These are phyloP conservation scores for Chytriomyces sp. DNA, from an alignment of 192 early-diverging fungal species.

Conservation along the genomic window DNA sequence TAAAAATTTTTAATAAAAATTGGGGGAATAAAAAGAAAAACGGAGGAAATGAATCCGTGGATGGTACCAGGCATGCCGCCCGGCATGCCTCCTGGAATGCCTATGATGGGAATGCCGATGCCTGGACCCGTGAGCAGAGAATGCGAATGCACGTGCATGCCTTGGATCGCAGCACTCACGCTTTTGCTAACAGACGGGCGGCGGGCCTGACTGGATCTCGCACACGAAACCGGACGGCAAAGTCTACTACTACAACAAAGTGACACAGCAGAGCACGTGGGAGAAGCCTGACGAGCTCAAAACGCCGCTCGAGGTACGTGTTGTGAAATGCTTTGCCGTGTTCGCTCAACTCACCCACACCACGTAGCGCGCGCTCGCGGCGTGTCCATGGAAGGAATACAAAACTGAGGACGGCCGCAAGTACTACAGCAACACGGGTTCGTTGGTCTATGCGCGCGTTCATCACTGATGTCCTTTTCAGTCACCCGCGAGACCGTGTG, in stretches of 20 bases:
- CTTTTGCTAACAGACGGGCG: too few relatives aligned
- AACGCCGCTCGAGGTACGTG: slow-evolving; percentile 71
- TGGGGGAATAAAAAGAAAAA: too few relatives aligned
- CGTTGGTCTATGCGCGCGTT: not conserved
- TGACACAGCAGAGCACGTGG: slow-evolving; percentile 82
- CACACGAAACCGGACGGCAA: slow-evolving; percentile 80
- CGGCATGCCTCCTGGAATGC: too few relatives aligned
- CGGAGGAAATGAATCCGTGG: too few relatives aligned
- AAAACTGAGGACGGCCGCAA: slow-evolving; percentile 70
- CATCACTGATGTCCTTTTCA: not conserved
- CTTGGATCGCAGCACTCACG: not conserved
- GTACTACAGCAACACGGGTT: slow-evolving; percentile 81
- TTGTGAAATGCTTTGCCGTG: not conserved
- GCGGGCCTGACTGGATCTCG: slow-evolving; percentile 67
- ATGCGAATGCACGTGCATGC: not conserved
- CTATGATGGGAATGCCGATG: not conserved
- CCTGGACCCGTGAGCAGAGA: not conserved
- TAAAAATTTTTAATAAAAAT: too few relatives aligned
- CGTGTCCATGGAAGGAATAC: slow-evolving; percentile 84
- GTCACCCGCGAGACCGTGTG: slow-evolving; percentile 77
- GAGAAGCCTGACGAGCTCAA: slow-evolving; percentile 93
- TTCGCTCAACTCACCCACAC: not conserved
- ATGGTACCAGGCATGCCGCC: too few relatives aligned
- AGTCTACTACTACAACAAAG: slow-evolving; percentile 82
- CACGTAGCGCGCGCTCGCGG: slow-evolving; percentile 55